Base-by-base conservation (phyloP, 306 rosid species). In the Medicago lupulina region DNA sequence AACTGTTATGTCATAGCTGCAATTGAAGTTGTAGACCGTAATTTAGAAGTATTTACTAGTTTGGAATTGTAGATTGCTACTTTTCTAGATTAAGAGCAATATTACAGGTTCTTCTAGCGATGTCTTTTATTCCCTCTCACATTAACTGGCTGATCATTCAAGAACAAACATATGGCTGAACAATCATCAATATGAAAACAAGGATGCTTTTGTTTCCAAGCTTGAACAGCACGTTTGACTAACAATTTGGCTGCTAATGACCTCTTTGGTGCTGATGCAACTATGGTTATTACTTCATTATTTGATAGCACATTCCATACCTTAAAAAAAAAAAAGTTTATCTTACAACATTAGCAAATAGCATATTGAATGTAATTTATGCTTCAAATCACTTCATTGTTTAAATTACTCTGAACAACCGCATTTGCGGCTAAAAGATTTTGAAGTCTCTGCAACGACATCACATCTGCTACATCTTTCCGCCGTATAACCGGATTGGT, bases 301-400 rank as follows among this genome's bases (percentile, higher is more conserved):
- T 94, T 94, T 19, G 97, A 68, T 28, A 94, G 60, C 47, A 87
- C 97, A 83, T 88, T 93, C 98, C 97, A 92, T 47, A 94, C 18
- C 98, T 94, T n/a, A n/a, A n/a, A n/a, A n/a, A n/a, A n/a, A 89
- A 41, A n/a, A 9, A 8, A 18, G 60, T 21, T 2, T 36, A 46
- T 1, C 7, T 68, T 69, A 11, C 39, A 53, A 21, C 4, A 12
- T 34, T 74, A 73, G 16, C 15, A 10, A 9, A 0, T 19, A 57
- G 31, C 12, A 25, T 50, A 19, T 19, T 9, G 11, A 19, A 46
- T 18, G 14, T 58, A 7, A 19, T 73, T 73, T 40, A 10, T 44
- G 47, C n/a, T 73, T 46, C 19, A 25, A 40, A 18, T 39, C 64
- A 38, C 38, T 28, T 14, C 44, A 53, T 63, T 23, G 10, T 65